Evolutionary conservation across 2,329 filamentous ascomycete genomes (phyloP).

Genomic region (Talaromyces sp.): DNA sequence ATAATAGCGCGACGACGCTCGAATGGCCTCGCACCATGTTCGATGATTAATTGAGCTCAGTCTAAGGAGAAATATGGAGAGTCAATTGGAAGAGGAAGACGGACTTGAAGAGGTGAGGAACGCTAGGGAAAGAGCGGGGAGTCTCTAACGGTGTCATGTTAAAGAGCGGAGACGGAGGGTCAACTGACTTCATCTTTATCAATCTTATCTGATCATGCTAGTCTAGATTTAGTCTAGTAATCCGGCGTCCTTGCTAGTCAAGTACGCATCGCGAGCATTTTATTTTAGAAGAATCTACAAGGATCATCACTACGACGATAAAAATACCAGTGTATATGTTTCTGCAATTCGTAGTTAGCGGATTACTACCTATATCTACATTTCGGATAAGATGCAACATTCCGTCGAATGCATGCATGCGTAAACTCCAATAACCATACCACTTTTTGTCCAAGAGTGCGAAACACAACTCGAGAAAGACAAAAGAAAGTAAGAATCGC

Average conservation of each 20-base stretch:
- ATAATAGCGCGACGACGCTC: not conserved
- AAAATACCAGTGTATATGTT: not conserved
- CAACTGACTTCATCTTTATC: conserved; percentile 13
- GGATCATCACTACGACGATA: not conserved
- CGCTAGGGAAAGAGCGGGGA: not conserved
- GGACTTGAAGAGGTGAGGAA: not conserved
- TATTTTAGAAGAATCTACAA: not conserved
- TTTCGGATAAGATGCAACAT: not conserved
- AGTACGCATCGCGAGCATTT: too few species aligned
- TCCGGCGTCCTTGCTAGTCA: too few species aligned
- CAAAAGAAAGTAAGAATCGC: conserved; percentile 6
- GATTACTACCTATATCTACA: conserved; percentile 9
- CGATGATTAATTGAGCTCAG: not conserved
- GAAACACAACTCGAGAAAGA: not conserved
- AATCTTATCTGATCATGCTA: conserved; percentile 38
- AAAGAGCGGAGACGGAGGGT: not conserved
- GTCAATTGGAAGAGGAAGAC: too few species aligned
- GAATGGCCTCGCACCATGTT: not conserved
- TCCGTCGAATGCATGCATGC: not conserved
- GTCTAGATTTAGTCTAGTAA: not conserved
- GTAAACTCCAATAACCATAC: not conserved
- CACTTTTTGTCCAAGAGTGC: conserved; percentile 9
- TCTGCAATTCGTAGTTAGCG: conserved; percentile 6
- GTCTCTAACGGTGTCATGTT: not conserved
- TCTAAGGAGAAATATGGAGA: not conserved